Evolutionary conservation across 345 rosid genomes (phyloP).

Genomic region (Sisymbrium irio): DNA sequence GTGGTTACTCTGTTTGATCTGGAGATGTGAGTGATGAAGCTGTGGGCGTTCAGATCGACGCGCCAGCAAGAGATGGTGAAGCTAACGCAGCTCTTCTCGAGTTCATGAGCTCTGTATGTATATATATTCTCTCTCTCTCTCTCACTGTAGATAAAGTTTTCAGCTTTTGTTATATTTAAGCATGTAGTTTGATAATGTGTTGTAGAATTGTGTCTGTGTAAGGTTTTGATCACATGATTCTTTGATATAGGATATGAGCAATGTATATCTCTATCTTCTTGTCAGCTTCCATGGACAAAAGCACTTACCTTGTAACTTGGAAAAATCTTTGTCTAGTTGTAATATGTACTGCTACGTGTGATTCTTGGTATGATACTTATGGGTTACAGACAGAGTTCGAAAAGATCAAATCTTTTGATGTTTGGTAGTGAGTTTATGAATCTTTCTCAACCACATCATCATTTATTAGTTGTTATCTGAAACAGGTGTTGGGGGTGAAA

Average conservation of each 20-base stretch:
- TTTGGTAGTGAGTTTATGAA: neutral
- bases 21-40: constrained; percentile 80
- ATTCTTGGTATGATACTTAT: neutral
- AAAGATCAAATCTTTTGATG: neutral
- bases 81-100: constrained; percentile 91
- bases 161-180: neutral
- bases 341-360: no score
- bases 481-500: constrained; percentile 80
- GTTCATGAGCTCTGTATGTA: constrained; percentile 83
- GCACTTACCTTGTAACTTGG: neutral
- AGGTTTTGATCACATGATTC: neutral
- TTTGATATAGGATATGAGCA: neutral
- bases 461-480: neutral
- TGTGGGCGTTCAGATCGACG: constrained; percentile 83
- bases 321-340: neutral
- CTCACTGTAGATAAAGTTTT: neutral
- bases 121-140: constrained; percentile 16
- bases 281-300: neutral
- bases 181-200: constrained; percentile 2
- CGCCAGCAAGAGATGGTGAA: constrained; percentile 92
- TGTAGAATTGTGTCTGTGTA: neutral
- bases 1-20: neutral
- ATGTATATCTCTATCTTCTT: constrained; percentile 6
- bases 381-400: no score
- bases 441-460: neutral